Conservation (phyloP, 176 grass and related monocot species). For the Miscanthus lutarioriparius region DNA sequence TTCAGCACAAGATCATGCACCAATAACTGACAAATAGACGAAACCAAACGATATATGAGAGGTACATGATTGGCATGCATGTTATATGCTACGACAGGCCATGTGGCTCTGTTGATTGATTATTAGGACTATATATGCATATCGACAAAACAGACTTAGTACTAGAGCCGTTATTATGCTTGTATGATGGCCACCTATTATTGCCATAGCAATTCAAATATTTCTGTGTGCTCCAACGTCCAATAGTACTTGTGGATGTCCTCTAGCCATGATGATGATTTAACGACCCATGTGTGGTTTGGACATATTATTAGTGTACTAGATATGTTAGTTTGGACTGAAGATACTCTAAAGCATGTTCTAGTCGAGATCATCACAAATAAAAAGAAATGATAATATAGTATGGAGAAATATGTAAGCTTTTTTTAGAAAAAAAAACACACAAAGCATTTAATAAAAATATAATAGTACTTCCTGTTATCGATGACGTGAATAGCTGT, state of each 20-base stretch:
- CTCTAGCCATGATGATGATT: not conserved
- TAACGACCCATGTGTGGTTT: not conserved
- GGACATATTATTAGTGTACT: not conserved
- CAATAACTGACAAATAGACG: constrained; percentile 30
- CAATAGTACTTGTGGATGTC: not conserved
- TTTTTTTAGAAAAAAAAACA: too few species aligned
- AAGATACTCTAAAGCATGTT: not conserved
- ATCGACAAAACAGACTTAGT: constrained; percentile 14
- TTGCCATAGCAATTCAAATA: not conserved
- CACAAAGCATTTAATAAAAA: too few species aligned
- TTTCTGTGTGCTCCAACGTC: not conserved
- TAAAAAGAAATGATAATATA: too few species aligned
- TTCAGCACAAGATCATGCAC: constrained; percentile 25
- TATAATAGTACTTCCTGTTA: not conserved
- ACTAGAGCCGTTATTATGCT: not conserved
- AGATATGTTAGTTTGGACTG: not conserved
- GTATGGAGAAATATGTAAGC: too few species aligned
- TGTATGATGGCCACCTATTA: not conserved
- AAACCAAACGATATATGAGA: constrained; percentile 26
- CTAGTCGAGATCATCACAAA: too few species aligned
- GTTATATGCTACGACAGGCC: constrained; percentile 31
- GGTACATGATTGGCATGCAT: constrained; percentile 28
- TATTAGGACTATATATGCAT: not conserved
- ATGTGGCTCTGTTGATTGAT: constrained; percentile 42
- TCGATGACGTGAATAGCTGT: too few species aligned